These are phyloP conservation scores for Lomentospora prolificans DNA, from an alignment of 2,329 filamentous ascomycete species.

Conservation along the genomic window DNA sequence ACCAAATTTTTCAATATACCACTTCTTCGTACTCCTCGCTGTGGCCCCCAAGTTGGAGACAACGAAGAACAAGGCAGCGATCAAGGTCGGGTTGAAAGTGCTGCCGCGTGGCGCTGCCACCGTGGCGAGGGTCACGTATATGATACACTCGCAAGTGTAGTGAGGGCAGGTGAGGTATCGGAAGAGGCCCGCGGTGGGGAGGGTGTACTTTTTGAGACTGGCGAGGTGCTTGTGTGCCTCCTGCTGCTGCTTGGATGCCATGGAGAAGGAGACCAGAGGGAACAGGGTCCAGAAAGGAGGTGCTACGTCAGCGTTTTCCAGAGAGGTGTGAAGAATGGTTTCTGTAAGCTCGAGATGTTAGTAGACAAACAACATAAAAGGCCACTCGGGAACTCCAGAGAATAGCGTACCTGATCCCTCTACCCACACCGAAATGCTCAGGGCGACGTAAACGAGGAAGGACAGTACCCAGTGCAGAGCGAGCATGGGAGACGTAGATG, in stretches of 20 bases:
- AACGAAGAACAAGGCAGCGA: conserved; percentile 64
- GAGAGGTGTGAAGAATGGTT: conserved; percentile 18
- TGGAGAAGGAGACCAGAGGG: conserved; percentile 53
- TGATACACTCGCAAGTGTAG: conserved; percentile 78
- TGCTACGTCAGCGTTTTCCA: background rate
- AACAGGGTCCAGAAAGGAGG: conserved; percentile 18
- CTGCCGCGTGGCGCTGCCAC: conserved; percentile 59
- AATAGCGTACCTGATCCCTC: conserved; percentile 72
- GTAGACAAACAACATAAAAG: background rate
- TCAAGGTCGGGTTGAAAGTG: conserved; percentile 61
- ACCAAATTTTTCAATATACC: conserved; percentile 73
- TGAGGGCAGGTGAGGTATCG: conserved; percentile 70
- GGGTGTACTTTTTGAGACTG: conserved; percentile 67
- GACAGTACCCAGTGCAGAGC: conserved; percentile 74
- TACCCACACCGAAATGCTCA: conserved; percentile 72
- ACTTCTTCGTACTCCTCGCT: conserved; percentile 64
- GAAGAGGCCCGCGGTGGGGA: conserved; percentile 68
- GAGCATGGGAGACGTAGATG: conserved; percentile 74
- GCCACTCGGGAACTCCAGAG: too few species aligned
- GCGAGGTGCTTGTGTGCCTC: conserved; percentile 62
- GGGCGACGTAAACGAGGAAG: conserved; percentile 63
- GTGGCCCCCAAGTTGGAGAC: conserved; percentile 72
- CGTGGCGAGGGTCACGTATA: conserved; percentile 72
- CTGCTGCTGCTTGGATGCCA: conserved; percentile 65
- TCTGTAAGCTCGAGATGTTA: conserved; percentile 15